Base-by-base conservation (phyloP, 78 protist species). In the Emiliania huxleyi region DNA sequence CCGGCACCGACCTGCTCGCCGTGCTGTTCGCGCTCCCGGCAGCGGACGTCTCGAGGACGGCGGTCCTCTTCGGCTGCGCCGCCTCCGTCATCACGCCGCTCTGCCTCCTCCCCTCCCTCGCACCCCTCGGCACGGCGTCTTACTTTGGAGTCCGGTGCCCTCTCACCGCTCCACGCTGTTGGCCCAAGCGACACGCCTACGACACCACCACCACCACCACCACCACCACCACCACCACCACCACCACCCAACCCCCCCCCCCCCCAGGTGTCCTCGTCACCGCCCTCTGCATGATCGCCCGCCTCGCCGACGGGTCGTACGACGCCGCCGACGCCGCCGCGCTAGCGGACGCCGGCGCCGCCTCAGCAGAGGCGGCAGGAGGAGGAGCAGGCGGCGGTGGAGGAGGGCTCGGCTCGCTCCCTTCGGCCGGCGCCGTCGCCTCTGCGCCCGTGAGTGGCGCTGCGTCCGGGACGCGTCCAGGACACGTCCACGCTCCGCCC, bases 61-160 rank as follows among this genome's bases (percentile, higher is more conserved):
- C 22, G 43, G 81, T 71, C 29, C 40, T 71, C 40, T 1, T 6
- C 33, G 35, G 40, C 40, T 12, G 4, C 81, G 42, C 81, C 42
- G 42, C 42, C 43, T 2, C 33, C 81, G 42, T 35, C 44, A 5
- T 12, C 33, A 2, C 42, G 42, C 81, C 81, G 81, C 81, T 71
- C 43, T 71, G 81, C 81, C 81, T 71, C 29, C 81, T 71, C 29
- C 81, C 81, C 33, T 71, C 81, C 29, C 81, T 71, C 43, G 81
- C 40, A 5, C 81, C 81, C 44, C 81, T 71, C 42, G 81, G 40
- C 81, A 18, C 42, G 2, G 81, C 81, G 29, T 71, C 81, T 19
- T 3, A 18, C 33, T n/a, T 71, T n/a, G 81, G 81, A 19, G 81
- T 71, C 2, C 18, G 44, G 12, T n/a, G n/a, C n/a, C n/a, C n/a